Percentiles rank a stretch among this genome's conserved stretches.
Evolutionary conservation across 83 land plant species (phyloP).

Genomic region (Diphasiastrum complanatum): DNA sequence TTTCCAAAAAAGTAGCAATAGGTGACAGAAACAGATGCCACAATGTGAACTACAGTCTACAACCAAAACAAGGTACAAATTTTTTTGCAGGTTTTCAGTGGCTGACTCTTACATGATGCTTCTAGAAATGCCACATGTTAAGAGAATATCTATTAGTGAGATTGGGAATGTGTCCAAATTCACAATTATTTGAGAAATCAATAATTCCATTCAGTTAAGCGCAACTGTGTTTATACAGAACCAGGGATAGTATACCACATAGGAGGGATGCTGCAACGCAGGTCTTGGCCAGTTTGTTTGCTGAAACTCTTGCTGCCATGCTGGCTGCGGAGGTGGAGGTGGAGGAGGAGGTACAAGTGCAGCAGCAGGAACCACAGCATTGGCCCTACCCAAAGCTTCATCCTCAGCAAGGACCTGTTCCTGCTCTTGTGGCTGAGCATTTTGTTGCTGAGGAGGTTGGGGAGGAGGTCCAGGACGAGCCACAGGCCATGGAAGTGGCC

Average conservation of each 20-base stretch:
- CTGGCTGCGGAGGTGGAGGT: slow-evolving; percentile 63
- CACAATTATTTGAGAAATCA: too few relatives aligned
- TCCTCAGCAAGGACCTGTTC: slow-evolving; percentile 36
- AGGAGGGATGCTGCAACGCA: slow-evolving; percentile 43
- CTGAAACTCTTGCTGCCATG: slow-evolving; percentile 68
- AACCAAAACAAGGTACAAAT: too few relatives aligned
- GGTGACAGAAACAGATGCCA: too few relatives aligned
- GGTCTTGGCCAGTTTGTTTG: slow-evolving; percentile 62
- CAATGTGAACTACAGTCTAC: too few relatives aligned
- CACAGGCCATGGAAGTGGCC: neutral
- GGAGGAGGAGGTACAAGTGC: slow-evolving; percentile 62
- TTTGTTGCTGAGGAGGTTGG: slow-evolving; percentile 31
- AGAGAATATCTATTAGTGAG: too few relatives aligned
- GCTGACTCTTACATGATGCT: too few relatives aligned
- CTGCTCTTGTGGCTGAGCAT: slow-evolving; percentile 34
- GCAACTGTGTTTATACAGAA: too few relatives aligned
- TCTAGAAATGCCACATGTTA: too few relatives aligned
- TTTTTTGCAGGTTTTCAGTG: too few relatives aligned
- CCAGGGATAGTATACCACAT: slow-evolving; percentile 14
- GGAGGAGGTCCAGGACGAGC: slow-evolving; percentile 9
- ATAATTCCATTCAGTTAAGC: too few relatives aligned
- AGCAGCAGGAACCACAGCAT: slow-evolving; percentile 34
- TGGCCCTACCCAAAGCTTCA: slow-evolving; percentile 26
- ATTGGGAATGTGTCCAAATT: too few relatives aligned
- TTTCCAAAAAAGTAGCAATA: too few relatives aligned